Evolutionary conservation across 495 filamentous ascomycete species (phyloP), one percentile per base, ranked within the genome.

Genomic region (Clohesyomyces aquaticus): DNA sequence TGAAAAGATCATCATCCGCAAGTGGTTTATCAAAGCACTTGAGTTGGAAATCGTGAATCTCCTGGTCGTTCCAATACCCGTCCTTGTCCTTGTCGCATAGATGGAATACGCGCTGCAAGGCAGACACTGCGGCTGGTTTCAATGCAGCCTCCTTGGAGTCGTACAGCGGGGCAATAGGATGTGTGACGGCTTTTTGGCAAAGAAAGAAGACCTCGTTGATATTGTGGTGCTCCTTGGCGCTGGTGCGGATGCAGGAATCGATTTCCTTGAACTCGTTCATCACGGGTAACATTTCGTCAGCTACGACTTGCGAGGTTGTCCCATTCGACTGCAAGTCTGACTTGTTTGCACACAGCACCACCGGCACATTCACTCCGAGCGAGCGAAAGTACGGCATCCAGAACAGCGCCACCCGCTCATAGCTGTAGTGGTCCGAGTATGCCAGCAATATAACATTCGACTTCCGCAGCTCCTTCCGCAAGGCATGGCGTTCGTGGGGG

Each of bases 191-290:
- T 71, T 96, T 96, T 71, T 98, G 93, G 73, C 95, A 98, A 25
- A 98, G 84, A 72, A 95, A 96, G 75, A 98, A 96, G 19, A 91
- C 91, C 76, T 98, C 93, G 69, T 96, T 96, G 63, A 98, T 88
- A 77, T 98, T 98, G 59, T 89, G 87, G 68, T 96, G 90, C 72
- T 98, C 93, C 65, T 91, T 86, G 22, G 95, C 94, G 74, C 93
- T 98, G 0, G 93, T 91, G 50, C 94, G 85, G 73, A 98, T 96
- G 75, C 94, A 97, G 1, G 92, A 95, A 70, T 98, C 94, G 49
- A 98, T 96, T 76, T 98, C 94, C 60, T 96, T 94, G 80, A 98
- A 98, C 75, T 98, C 94, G 45, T 89, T 85, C 94, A 98, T 98
- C 66, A 98, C 87, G 2, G 94, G 95, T 52, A 98, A 79, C 95